Evolutionary conservation across 1,284 basidiomycete genomes (phyloP).

Genomic region (Malassezia sympodialis): DNA sequence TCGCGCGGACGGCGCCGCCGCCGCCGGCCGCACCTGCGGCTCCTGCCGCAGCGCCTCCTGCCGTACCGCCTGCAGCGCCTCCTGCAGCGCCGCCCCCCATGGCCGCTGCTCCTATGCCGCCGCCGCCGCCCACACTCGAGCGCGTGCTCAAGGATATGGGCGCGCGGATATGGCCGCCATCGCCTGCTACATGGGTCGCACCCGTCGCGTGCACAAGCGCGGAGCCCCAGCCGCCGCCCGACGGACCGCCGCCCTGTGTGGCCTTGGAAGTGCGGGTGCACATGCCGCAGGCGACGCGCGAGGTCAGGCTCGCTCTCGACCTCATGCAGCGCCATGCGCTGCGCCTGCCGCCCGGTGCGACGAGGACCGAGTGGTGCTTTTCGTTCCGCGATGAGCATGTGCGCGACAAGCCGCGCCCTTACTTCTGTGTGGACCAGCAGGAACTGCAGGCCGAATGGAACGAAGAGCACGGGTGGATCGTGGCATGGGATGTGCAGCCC

Average conservation of each 20-base stretch:
- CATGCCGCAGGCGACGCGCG: background rate
- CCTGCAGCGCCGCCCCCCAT: background rate
- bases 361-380: background rate
- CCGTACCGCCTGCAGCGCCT: background rate
- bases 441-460: constrained; percentile 3
- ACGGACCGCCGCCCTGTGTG: background rate
- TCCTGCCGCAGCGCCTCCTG: background rate
- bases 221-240: background rate
- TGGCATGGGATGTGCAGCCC: background rate
- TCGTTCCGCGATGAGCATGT: background rate
- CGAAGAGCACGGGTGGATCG: background rate
- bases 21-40: background rate
- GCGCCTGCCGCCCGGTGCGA: background rate
- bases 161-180: constrained; percentile 2
- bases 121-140: background rate
- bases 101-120: background rate
- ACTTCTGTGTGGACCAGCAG: background rate
- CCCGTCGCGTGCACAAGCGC: background rate
- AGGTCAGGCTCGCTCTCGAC: background rate
- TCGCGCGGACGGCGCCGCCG: background rate
- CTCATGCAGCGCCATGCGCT: background rate
- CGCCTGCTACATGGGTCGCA: constrained; percentile 2
- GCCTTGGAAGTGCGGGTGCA: constrained; percentile 1
- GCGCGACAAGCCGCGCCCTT: background rate
- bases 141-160: constrained; percentile 4